These are phyloP conservation scores for Podochytrium sp. DNA, from an alignment of 192 early-diverging fungal genomes.

Conservation along the genomic window DNA sequence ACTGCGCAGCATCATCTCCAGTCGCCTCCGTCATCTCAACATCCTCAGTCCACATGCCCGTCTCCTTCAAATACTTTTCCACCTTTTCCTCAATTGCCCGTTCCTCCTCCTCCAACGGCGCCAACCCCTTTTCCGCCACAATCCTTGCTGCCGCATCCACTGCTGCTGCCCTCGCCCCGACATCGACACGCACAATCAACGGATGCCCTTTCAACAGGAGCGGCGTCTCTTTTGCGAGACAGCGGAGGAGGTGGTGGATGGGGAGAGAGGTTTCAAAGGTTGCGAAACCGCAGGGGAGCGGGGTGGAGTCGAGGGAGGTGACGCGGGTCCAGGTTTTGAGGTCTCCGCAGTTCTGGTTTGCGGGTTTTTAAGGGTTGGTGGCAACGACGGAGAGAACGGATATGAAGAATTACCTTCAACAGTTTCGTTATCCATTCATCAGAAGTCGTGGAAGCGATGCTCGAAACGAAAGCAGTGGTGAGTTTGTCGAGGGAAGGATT, in stretches of 20 bases:
- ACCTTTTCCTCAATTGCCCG: background rate
- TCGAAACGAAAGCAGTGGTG: conserved; percentile 68
- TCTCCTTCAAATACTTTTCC: background rate
- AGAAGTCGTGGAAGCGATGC: conserved; percentile 65
- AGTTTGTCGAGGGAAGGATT: conserved; percentile 51
- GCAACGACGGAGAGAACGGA: background rate
- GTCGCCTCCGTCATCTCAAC: background rate
- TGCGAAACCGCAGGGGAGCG: conserved; percentile 13
- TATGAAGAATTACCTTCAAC: conserved; percentile 31
- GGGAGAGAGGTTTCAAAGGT: background rate
- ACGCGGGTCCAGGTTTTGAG: conserved; percentile 9
- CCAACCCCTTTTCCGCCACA: background rate
- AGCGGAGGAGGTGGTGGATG: conserved; percentile 9
- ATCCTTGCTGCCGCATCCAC: background rate
- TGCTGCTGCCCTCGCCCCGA: conserved; percentile 4
- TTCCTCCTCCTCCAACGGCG: background rate
- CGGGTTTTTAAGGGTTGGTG: background rate
- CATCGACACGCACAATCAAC: conserved; percentile 15
- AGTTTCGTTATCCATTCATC: conserved; percentile 66
- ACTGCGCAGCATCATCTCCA: conserved; percentile 5
- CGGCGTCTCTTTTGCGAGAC: conserved; percentile 6
- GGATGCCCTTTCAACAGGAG: background rate
- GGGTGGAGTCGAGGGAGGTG: background rate
- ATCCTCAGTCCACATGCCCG: background rate
- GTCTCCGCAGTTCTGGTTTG: background rate